phyloP scores from a whole-genome alignment of 805 yeast genomes.

The Cyberlindnera euphorbiiphila region DNA sequence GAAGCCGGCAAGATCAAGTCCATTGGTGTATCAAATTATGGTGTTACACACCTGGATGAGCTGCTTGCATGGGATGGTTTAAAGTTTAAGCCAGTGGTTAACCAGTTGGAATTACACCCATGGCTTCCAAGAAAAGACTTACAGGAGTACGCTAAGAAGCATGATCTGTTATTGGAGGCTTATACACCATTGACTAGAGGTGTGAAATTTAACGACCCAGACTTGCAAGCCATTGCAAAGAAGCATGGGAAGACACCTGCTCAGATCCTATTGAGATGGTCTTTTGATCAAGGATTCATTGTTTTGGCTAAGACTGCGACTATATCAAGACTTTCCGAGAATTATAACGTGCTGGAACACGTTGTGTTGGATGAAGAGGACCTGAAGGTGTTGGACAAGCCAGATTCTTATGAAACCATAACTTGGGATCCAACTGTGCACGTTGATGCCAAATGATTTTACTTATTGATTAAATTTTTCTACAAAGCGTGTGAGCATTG shows the following conservation, averaged over 20 bases:
- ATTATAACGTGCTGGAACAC: slow-evolving; percentile 19
- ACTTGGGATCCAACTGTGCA: slow-evolving; percentile 23
- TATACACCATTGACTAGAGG: slow-evolving; percentile 25
- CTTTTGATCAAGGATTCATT: slow-evolving; percentile 24
- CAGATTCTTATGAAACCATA: slow-evolving; percentile 18
- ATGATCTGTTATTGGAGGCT: slow-evolving; percentile 22
- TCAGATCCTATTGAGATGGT: slow-evolving; percentile 23
- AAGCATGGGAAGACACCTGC: slow-evolving; percentile 21
- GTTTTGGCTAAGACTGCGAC: slow-evolving; percentile 23
- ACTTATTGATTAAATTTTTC: too few species aligned
- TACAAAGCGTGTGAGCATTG: too few species aligned
- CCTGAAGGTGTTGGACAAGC: slow-evolving; percentile 17
- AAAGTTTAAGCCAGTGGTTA: slow-evolving; percentile 60
- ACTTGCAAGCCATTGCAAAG: slow-evolving; percentile 20
- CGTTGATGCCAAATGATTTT: slow-evolving; percentile 15
- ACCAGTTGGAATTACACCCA: slow-evolving; percentile 49
- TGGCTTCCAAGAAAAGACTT: slow-evolving; percentile 27
- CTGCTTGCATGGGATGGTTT: slow-evolving; percentile 54
- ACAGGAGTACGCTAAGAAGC: slow-evolving; percentile 21
- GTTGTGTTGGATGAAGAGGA: slow-evolving; percentile 24
- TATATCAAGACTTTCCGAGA: slow-evolving; percentile 15
- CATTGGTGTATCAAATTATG: slow-evolving; percentile 78
- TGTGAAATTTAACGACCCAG: slow-evolving; percentile 22
- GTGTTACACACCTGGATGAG: slow-evolving; percentile 59
- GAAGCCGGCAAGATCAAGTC: slow-evolving; percentile 55